A percentile compares a stretch with the other conserved stretches of the same genome.
Conservation (phyloP, 75 land plant genomes). For the Ceratopteris richardii region DNA sequence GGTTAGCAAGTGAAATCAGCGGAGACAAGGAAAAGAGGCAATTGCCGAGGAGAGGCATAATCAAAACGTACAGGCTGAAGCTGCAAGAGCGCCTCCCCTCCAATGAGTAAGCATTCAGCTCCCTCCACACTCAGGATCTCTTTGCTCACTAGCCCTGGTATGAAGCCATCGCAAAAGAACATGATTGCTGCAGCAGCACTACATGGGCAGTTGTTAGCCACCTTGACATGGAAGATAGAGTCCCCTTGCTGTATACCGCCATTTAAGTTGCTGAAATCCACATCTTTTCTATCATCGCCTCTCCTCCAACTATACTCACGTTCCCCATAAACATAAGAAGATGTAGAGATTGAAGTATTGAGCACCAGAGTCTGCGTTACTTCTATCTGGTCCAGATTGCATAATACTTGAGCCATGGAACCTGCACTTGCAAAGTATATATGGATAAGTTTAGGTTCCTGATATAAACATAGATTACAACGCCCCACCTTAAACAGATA, state of each 20-base stretch:
- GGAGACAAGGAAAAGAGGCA: constrained; percentile 1
- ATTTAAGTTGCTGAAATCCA: neutral
- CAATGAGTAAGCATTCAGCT: neutral
- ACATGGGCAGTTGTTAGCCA: constrained; percentile 2
- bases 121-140: neutral
- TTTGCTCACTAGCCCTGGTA: neutral
- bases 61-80: neutral
- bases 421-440: too few relatives aligned
- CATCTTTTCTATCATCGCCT: too few relatives aligned
- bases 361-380: neutral
- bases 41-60: neutral
- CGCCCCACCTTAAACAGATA: too few relatives aligned
- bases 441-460: too few relatives aligned
- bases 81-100: neutral
- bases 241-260: neutral
- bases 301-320: too few relatives aligned
- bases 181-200: constrained; percentile 2
- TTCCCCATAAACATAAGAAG: too few relatives aligned
- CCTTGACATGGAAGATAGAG: neutral
- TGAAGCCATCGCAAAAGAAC: constrained; percentile 1
- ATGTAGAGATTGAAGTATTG: neutral
- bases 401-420: neutral
- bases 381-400: neutral
- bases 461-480: too few relatives aligned
- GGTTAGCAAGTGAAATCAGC: neutral